A percentile compares a stretch with the other conserved stretches of the same genome.
Evolutionary conservation across 106 monocot species (phyloP).

Genomic region (Dendrobium officinale): DNA sequence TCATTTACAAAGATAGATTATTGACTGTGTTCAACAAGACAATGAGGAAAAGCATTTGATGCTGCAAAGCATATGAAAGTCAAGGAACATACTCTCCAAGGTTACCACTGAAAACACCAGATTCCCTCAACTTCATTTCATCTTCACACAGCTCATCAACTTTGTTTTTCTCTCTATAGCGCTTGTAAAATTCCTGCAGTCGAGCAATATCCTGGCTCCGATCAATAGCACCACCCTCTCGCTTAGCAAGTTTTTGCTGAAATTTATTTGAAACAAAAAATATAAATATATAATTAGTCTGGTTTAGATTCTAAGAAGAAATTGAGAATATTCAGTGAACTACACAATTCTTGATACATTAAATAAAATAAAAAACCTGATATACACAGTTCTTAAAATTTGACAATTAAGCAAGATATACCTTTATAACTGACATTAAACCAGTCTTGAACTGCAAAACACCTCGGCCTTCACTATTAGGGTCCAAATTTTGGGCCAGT

Average conservation of each 20-base stretch:
- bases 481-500: slow-evolving; percentile 81
- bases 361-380: neutral
- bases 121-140: slow-evolving; percentile 86
- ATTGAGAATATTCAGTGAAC: neutral
- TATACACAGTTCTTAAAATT: neutral
- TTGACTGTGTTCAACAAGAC: neutral
- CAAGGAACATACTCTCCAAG: slow-evolving; percentile 69
- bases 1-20: neutral
- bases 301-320: neutral
- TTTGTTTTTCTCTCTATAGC: slow-evolving; percentile 74
- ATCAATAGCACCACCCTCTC: slow-evolving; percentile 71
- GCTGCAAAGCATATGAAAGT: neutral
- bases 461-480: slow-evolving; percentile 88
- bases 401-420: slow-evolving; percentile 12
- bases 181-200: slow-evolving; percentile 90
- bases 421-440: slow-evolving; percentile 80
- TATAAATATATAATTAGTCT: neutral
- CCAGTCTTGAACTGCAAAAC: slow-evolving; percentile 93
- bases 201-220: slow-evolving; percentile 71
- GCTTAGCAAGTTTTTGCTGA: slow-evolving; percentile 92
- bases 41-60: neutral
- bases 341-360: neutral
- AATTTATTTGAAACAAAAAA: neutral
- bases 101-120: slow-evolving; percentile 80
- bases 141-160: slow-evolving; percentile 75